Conservation (phyloP, 768 basidiomycete species). For the Asterophora parasitica region DNA sequence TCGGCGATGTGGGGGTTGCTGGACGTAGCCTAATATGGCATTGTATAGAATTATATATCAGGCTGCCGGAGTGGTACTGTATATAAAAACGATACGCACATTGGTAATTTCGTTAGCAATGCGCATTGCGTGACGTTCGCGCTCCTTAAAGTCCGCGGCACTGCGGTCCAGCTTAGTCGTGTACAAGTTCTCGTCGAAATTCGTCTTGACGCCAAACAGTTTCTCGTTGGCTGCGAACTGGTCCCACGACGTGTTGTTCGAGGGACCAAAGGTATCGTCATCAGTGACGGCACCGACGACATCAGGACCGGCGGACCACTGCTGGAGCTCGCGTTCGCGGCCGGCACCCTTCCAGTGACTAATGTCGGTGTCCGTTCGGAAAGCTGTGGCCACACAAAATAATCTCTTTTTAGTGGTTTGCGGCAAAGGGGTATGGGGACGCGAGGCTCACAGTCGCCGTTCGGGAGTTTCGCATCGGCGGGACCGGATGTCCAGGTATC, state of each 20-base stretch:
- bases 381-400: conserved; percentile 40
- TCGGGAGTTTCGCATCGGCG: conserved; percentile 61
- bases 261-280: conserved; percentile 65
- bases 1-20: conserved; percentile 87
- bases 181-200: conserved; percentile 91
- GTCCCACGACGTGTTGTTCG: conserved; percentile 63
- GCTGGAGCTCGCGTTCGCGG: conserved; percentile 76
- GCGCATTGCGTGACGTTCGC: conserved; percentile 80
- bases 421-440: not conserved
- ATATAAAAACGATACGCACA: conserved; percentile 40
- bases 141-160: conserved; percentile 82
- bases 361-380: conserved; percentile 82
- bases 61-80: too few relatives aligned
- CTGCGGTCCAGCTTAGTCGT: conserved; percentile 89
- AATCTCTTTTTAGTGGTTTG: not conserved
- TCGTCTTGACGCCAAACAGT: conserved; percentile 86
- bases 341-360: conserved; percentile 45
- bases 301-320: conserved; percentile 58
- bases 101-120: conserved; percentile 90
- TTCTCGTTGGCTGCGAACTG: conserved; percentile 93
- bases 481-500: conserved; percentile 71
- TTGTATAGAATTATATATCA: not conserved
- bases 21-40: conserved; percentile 41
- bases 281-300: conserved; percentile 37
- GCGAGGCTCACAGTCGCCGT: conserved; percentile 61